Evolutionary conservation across 192 early-diverging fungal species (phyloP).

Genomic region (Podila verticillata): DNA sequence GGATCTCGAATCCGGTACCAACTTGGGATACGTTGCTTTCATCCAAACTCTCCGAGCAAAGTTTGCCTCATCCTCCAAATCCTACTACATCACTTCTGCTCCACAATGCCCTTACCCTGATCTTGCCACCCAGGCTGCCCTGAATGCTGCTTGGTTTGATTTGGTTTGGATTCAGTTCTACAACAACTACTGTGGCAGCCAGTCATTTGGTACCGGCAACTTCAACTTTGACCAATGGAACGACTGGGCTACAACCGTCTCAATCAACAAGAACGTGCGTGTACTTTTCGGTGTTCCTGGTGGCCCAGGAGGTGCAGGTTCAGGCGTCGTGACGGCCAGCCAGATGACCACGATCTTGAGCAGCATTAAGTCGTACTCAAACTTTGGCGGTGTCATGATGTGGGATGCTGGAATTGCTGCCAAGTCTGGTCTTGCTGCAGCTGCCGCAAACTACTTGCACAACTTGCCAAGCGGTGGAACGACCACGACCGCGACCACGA

Average conservation of each 20-base stretch:
- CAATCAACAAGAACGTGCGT: constrained; percentile 65
- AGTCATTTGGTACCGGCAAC: constrained; percentile 38
- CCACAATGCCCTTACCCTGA: constrained; percentile 72
- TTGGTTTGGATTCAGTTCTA: constrained; percentile 71
- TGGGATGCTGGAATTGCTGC: constrained; percentile 48
- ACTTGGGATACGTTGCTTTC: constrained; percentile 58
- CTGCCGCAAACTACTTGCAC: constrained; percentile 16
- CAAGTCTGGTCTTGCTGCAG: constrained; percentile 11
- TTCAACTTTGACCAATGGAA: constrained; percentile 69
- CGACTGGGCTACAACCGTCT: constrained; percentile 61
- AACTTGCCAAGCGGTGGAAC: too few species aligned
- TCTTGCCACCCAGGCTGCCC: constrained; percentile 57
- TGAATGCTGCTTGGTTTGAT: constrained; percentile 68
- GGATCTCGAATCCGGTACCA: constrained; percentile 65
- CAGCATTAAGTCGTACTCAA: constrained; percentile 27
- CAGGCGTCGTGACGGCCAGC: constrained; percentile 34
- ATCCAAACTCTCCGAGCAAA: constrained; percentile 46
- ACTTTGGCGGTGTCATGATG: constrained; percentile 72
- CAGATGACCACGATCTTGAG: constrained; percentile 28
- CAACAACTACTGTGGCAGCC: constrained; percentile 68
- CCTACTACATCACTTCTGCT: constrained; percentile 62
- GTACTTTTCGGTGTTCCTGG: constrained; percentile 66
- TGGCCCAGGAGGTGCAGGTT: constrained; percentile 57
- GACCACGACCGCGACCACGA: neutral
- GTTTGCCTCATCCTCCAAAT: neutral